Percentiles rank a stretch among this genome's conserved stretches.
phyloP scores from a whole-genome alignment of 148 eudicot genomes.

The Spergularia marina region DNA sequence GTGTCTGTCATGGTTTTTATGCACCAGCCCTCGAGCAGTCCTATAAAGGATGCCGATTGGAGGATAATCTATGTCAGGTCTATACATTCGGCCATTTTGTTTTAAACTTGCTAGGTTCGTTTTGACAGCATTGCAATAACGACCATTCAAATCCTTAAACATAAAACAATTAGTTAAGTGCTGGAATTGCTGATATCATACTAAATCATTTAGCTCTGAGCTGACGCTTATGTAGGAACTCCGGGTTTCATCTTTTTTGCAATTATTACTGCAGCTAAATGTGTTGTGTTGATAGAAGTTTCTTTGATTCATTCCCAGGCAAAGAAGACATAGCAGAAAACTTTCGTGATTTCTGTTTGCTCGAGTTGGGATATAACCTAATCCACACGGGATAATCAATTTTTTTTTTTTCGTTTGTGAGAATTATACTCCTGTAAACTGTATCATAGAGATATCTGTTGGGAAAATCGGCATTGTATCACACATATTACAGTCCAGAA shows the following conservation, averaged over 20 bases:
- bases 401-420: conserved; percentile 1
- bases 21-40: no score
- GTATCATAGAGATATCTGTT: conserved; percentile 12
- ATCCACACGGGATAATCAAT: neutral
- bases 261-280: neutral
- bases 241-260: neutral
- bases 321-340: conserved; percentile 27
- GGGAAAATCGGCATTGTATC: neutral
- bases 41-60: no score
- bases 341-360: neutral
- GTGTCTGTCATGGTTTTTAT: no score
- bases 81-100: no score
- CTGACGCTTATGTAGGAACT: no score
- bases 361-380: conserved; percentile 7
- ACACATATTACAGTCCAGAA: neutral
- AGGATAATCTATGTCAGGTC: no score
- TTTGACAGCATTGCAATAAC: no score
- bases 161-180: no score
- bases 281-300: neutral
- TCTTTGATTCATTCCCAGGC: conserved; percentile 25
- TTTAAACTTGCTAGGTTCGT: no score
- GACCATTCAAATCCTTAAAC: no score
- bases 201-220: no score
- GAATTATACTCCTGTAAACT: neutral
- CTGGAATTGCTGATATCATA: no score